These are phyloP conservation scores for Phaeosphaeriaceae sp. DNA, from an alignment of 2,329 filamentous ascomycete genomes.

Conservation along the genomic window DNA sequence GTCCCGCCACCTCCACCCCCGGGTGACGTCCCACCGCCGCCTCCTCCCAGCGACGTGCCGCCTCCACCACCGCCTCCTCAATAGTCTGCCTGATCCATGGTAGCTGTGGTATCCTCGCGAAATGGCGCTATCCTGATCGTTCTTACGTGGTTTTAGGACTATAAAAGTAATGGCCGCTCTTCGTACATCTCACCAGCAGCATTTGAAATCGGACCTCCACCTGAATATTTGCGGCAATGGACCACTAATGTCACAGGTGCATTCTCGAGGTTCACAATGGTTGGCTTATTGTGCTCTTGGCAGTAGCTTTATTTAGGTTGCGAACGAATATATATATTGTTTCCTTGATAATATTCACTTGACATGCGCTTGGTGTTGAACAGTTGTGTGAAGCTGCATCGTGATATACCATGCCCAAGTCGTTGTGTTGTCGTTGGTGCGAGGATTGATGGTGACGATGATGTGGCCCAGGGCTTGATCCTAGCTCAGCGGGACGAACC, in stretches of 20 bases:
- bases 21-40: slow-evolving; percentile 60
- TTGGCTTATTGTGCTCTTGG: neutral
- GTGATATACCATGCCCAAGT: too few relatives aligned
- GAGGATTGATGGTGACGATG: slow-evolving; percentile 19
- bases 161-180: neutral
- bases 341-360: neutral
- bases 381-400: too few relatives aligned
- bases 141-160: neutral
- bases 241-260: slow-evolving; percentile 5
- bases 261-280: neutral
- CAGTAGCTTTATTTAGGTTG: neutral
- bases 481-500: slow-evolving; percentile 28
- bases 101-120: neutral
- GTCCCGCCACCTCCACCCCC: slow-evolving; percentile 70
- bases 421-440: too few relatives aligned
- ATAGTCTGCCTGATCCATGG: slow-evolving; percentile 14
- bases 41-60: slow-evolving; percentile 66
- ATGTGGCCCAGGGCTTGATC: slow-evolving; percentile 23
- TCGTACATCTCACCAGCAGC: neutral
- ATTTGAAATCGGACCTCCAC: neutral
- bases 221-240: neutral
- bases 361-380: neutral
- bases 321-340: neutral
- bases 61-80: slow-evolving; percentile 58
- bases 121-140: neutral